phyloP scores from a whole-genome alignment of 495 filamentous ascomycete species.

The Xylaria flabelliformis region DNA sequence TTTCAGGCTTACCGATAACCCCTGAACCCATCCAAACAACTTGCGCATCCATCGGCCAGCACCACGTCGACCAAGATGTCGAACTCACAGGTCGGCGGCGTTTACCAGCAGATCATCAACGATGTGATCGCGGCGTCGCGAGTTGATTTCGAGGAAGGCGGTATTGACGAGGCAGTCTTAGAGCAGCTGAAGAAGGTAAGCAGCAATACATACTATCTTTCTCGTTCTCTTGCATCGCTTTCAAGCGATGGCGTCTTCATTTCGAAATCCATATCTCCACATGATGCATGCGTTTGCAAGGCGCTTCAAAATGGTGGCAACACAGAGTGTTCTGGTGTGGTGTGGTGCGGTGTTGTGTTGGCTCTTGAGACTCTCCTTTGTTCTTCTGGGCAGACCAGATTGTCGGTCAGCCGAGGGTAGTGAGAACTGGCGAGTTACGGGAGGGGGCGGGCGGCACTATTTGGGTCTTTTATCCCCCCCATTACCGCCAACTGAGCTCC shows the following conservation, averaged over 20 bases:
- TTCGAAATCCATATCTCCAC: background rate
- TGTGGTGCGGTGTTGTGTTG: constrained; percentile 15
- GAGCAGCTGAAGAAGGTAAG: constrained; percentile 84
- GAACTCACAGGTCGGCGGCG: constrained; percentile 65
- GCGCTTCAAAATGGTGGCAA: background rate
- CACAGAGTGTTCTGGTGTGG: constrained; percentile 23
- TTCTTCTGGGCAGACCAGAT: background rate
- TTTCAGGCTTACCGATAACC: background rate
- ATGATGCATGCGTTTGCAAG: background rate
- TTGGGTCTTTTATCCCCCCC: constrained; percentile 61
- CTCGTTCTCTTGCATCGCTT: constrained; percentile 35
- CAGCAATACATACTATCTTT: constrained; percentile 35
- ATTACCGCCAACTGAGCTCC: constrained; percentile 30
- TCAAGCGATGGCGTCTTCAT: background rate
- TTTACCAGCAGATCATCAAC: constrained; percentile 90
- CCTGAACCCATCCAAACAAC: constrained; percentile 5
- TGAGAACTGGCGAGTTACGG: constrained; percentile 50
- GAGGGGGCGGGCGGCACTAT: constrained; percentile 61
- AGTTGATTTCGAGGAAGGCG: constrained; percentile 95
- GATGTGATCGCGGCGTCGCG: constrained; percentile 87
- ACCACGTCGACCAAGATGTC: constrained; percentile 49
- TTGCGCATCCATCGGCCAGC: background rate
- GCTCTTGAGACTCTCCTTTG: constrained; percentile 12
- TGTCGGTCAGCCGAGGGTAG: constrained; percentile 41
- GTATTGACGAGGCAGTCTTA: constrained; percentile 84